Evolutionary conservation across 495 filamentous ascomycete species (phyloP).

Genomic region (Neurospora sp.): DNA sequence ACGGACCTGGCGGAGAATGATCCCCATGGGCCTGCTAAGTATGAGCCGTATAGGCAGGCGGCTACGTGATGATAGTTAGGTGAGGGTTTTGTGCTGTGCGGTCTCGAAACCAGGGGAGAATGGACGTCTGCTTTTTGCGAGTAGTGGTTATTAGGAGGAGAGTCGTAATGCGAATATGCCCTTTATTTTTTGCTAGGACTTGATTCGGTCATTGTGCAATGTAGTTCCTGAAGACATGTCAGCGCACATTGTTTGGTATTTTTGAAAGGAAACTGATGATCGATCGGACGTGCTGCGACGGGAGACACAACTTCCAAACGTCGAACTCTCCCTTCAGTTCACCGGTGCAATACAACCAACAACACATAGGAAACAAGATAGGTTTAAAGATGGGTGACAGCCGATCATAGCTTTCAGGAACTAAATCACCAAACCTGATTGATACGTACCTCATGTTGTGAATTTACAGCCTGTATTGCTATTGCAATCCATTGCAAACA

Average conservation of each 20-base stretch:
- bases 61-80: background rate
- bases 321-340: too few relatives aligned
- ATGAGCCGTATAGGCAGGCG: background rate
- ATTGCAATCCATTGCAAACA: too few relatives aligned
- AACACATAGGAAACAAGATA: too few relatives aligned
- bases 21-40: background rate
- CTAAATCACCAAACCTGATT: background rate
- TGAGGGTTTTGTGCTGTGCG: background rate
- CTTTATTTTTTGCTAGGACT: background rate
- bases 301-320: background rate
- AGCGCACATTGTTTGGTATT: background rate
- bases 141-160: background rate
- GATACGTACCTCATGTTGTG: too few relatives aligned
- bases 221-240: background rate
- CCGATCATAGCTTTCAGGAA: background rate
- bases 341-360: background rate
- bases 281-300: background rate
- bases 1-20: slow-evolving; percentile 1
- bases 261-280: background rate
- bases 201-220: background rate
- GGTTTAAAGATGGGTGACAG: too few relatives aligned
- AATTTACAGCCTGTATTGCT: too few relatives aligned
- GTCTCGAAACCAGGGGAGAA: background rate
- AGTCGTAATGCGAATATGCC: background rate
- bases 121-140: background rate